Evolutionary conservation across 2,329 filamentous ascomycete genomes (phyloP), one percentile per base, ranked within the genome.

Genomic region (Clathrospora elynae): DNA sequence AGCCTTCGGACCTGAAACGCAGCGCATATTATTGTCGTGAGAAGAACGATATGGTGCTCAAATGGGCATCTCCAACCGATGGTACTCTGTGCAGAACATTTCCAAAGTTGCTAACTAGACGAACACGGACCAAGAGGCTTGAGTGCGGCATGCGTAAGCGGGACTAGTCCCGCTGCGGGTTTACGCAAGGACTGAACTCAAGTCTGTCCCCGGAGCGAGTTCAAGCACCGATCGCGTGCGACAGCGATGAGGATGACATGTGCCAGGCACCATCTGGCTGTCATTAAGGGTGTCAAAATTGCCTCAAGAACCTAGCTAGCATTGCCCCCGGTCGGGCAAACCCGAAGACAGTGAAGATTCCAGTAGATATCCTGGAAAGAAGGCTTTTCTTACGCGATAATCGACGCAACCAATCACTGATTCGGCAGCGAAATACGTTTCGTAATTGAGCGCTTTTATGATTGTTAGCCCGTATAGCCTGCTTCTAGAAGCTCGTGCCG

Each of bases 401-500:
- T 17, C 13, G 8, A 20, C 18, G 14, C 20, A 23, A 33, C 50
- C 33, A 53, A 51, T 51, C 34, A 47, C 9, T n/a, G n/a, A n/a
- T n/a, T n/a, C n/a, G n/a, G n/a, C 20, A 23, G 20, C 20, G 10
- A 23, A 23, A n/a, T n/a, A n/a, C n/a, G n/a, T n/a, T n/a, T n/a
- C n/a, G n/a, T n/a, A n/a, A n/a, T n/a, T n/a, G n/a, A 14, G 26
- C 12, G n/a, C 17, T 6, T 12, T 29, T 12, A 14, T 14, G 26
- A 14, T 29, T 11, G 7, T 13, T 3, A 9, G 26, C 4, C 6
- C n/a, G 12, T 10, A 18, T 25, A 22, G 40, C 12, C 29, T 32
- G 22, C 23, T 49, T 52, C 48, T 50, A 46, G 48, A 54, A 54
- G 48, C 28, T 38, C 29, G 14, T 29, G 17, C 17, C 31, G 14